phyloP scores from a whole-genome alignment of 495 filamentous ascomycete genomes.

The Penicilliopsis zonata region DNA sequence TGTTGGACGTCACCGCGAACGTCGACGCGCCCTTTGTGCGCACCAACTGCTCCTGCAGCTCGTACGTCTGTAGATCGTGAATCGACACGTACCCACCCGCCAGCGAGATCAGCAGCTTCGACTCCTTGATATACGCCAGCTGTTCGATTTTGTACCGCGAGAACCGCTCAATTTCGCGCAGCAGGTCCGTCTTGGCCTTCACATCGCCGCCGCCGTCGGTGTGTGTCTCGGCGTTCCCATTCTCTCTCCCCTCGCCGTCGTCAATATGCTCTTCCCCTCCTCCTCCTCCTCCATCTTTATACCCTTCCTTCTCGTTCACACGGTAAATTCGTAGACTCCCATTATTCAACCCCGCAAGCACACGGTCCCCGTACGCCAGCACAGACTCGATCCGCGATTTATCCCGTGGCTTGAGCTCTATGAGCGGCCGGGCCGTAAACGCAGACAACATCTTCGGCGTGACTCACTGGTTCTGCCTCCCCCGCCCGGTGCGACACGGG shows the following conservation, averaged over 20 bases:
- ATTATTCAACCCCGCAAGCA: conserved; percentile 83
- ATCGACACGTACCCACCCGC: conserved; percentile 79
- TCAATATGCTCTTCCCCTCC: conserved; percentile 4
- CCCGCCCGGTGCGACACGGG: too few relatives aligned
- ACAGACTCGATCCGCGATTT: conserved; percentile 93
- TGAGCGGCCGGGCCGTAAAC: conserved; percentile 88
- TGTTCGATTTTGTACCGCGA: conserved; percentile 79
- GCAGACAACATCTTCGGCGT: conserved; percentile 99
- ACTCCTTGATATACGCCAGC: conserved; percentile 89
- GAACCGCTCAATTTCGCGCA: conserved; percentile 90
- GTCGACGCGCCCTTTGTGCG: conserved; percentile 78
- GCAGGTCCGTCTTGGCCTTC: conserved; percentile 56
- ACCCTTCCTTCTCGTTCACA: conserved; percentile 50
- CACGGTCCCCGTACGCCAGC: conserved; percentile 79
- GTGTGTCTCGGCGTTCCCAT: conserved; percentile 5
- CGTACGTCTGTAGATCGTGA: conserved; percentile 77
- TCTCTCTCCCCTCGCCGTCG: conserved; percentile 9
- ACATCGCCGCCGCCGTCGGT: conserved; percentile 7
- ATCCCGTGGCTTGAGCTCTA: conserved; percentile 91
- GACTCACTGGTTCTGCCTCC: too few relatives aligned
- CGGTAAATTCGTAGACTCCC: conserved; percentile 86
- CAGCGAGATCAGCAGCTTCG: conserved; percentile 77
- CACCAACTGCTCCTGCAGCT: conserved; percentile 62
- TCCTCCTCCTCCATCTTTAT: too few relatives aligned
- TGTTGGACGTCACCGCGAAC: conserved; percentile 90